Conservation (phyloP, 495 filamentous ascomycete genomes). For the Echria macrotheca region DNA sequence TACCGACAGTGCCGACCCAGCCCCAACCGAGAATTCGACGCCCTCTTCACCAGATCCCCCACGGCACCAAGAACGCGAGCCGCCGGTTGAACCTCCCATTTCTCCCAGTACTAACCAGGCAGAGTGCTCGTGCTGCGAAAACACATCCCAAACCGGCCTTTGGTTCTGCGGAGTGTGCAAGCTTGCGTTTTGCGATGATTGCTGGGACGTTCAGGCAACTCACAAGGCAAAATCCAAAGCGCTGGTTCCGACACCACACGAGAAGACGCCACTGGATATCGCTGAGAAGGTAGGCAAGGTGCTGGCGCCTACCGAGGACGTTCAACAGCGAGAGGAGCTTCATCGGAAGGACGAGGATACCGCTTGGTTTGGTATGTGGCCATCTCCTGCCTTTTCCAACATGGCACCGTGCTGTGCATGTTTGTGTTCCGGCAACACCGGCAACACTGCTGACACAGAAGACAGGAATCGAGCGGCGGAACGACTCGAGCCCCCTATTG, state of each 20-base stretch:
- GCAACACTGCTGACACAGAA: neutral
- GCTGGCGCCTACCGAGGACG: neutral
- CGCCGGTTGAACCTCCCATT: neutral
- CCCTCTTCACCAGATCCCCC: neutral
- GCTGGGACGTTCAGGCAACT: neutral
- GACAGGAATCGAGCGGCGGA: constrained; percentile 2
- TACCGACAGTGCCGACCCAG: neutral
- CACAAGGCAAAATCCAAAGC: neutral
- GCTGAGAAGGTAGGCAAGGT: constrained; percentile 3
- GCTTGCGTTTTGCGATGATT: neutral
- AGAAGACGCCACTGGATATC: neutral
- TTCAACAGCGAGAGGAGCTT: neutral
- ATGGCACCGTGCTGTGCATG: too few relatives aligned
- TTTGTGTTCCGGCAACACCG: too few relatives aligned
- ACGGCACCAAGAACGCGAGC: neutral
- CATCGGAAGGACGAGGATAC: constrained; percentile 4
- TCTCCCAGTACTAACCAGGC: neutral
- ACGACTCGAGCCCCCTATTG: neutral
- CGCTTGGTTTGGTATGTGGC: constrained; percentile 6
- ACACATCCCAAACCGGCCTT: neutral
- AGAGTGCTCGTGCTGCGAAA: constrained; percentile 1
- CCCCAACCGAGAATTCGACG: neutral
- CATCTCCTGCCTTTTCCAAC: neutral
- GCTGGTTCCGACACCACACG: neutral
- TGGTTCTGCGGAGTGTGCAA: constrained; percentile 4